Base-by-base conservation (phyloP, 305 asterid genomes). In the Fraxinus greggii region DNA sequence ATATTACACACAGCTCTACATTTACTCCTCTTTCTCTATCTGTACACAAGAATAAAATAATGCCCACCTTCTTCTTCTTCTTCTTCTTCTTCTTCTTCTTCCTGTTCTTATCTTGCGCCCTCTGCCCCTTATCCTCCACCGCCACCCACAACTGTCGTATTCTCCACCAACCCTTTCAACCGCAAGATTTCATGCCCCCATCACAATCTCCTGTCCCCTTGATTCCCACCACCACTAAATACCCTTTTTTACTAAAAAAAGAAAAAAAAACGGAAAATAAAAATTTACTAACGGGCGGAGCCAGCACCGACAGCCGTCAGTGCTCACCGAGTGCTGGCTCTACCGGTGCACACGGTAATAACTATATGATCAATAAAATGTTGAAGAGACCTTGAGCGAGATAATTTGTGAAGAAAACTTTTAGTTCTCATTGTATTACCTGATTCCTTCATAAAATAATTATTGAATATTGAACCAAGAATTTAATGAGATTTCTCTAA, bases 81-180 rank as follows among this genome's bases (percentile, higher is more conserved):
- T 28, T 77, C 89, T 9, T 80, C 88, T 12, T 77, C 84, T 9
- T 33, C 38, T 4, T 61, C 86, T 75, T 70, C 83, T 83, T 75
- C 83, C 59, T 83, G 78, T 23, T 80, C 85, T 13, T 86, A 67
- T 75, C 84, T 84, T 81, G 83, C 85, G 42, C 59, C 84, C 88
- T 5, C 63, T 24, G 7, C 63, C 63, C 23, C 9, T 51, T 51
- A 51, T 54, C 78, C 85, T 67, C 77, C 86, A 24, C 79, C 85
- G 72, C 77, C 85, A 23, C 51, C 81, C 79, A 76, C 78, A 80
- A 72, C 88, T 93, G 93, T 88, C 94, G 98, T 86, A 86, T 90
- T 75, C 97, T 93, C 81, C 98, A 92, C 85, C 96, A 93, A 70
- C 97, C 98, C 13, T 87, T 92, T 79, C 84, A 84, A 56, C 94